These are phyloP conservation scores for Oemleria cerasiformis DNA, from an alignment of 306 rosid genomes.

Conservation along the genomic window DNA sequence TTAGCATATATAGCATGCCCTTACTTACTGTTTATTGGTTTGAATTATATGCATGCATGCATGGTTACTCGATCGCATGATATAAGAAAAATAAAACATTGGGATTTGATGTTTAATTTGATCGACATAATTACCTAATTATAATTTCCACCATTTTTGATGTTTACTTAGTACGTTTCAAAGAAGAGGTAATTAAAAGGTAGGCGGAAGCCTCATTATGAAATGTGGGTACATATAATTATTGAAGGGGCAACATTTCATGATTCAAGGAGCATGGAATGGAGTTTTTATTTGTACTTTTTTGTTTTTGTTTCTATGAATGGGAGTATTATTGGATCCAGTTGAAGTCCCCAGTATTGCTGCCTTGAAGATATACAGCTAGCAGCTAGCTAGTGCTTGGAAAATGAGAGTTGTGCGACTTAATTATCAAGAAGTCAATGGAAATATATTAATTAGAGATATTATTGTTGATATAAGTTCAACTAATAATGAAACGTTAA, in stretches of 20 bases:
- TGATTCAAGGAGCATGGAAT: neutral
- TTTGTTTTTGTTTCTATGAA: too few species aligned
- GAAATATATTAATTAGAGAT: neutral
- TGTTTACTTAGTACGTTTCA: neutral
- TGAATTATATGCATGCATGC: too few species aligned
- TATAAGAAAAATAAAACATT: neutral
- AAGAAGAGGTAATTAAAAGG: neutral
- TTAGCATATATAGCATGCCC: neutral
- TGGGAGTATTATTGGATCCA: neutral
- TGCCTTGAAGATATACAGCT: neutral
- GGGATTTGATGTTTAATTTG: slow-evolving; percentile 14
- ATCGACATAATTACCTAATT: too few species aligned
- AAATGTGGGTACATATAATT: neutral
- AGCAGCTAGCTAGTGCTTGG: neutral
- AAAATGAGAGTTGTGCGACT: too few species aligned
- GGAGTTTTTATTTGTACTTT: too few species aligned
- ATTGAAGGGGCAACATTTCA: slow-evolving; percentile 1
- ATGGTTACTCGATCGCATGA: neutral
- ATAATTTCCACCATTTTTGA: slow-evolving; percentile 13
- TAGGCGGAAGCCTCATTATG: neutral
- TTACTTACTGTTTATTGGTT: slow-evolving; percentile 3
- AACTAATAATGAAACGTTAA: too few species aligned
- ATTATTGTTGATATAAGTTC: neutral
- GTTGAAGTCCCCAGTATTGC: neutral
- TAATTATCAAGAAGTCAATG: neutral